These are phyloP conservation scores for Psilocybe azurescens DNA, from an alignment of 768 basidiomycete genomes.

Conservation along the genomic window DNA sequence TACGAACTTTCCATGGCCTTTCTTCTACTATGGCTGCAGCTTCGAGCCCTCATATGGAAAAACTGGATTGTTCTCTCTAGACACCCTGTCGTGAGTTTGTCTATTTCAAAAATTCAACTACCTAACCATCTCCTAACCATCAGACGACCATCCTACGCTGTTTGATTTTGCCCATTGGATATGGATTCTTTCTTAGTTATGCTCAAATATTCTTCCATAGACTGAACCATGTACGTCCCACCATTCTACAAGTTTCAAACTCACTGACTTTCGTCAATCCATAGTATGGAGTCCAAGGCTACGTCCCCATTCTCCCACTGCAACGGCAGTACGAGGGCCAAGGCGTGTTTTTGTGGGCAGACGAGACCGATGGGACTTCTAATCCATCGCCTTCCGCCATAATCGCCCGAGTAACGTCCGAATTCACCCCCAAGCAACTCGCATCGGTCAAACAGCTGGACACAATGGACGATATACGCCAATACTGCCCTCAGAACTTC, in stretches of 20 bases:
- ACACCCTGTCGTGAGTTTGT: slow-evolving; percentile 55
- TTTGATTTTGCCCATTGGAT: slow-evolving; percentile 66
- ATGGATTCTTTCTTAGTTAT: slow-evolving; percentile 68
- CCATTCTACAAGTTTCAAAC: not conserved
- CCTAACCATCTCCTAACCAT: not conserved
- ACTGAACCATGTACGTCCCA: slow-evolving; percentile 59
- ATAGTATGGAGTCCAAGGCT: slow-evolving; percentile 67
- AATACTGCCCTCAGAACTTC: slow-evolving; percentile 76
- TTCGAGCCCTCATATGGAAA: slow-evolving; percentile 67
- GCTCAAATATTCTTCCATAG: slow-evolving; percentile 66
- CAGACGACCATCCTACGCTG: slow-evolving; percentile 64
- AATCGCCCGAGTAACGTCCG: slow-evolving; percentile 61
- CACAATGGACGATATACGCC: slow-evolving; percentile 53
- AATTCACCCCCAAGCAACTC: slow-evolving; percentile 54
- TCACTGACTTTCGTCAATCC: not conserved
- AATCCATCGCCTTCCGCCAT: slow-evolving; percentile 61
- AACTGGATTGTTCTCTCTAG: slow-evolving; percentile 77
- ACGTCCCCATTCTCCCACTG: slow-evolving; percentile 54
- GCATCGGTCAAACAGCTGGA: slow-evolving; percentile 53
- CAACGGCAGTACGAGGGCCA: slow-evolving; percentile 57
- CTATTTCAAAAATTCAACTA: not conserved
- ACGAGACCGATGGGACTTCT: slow-evolving; percentile 63
- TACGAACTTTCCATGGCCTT: not conserved
- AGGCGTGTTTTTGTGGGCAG: slow-evolving; percentile 67
- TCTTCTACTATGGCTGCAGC: slow-evolving; percentile 46